Percentiles rank a stretch among this genome's conserved stretches.
Evolutionary conservation across 768 basidiomycete genomes (phyloP).

Genomic region (Tephrocybe rancida): DNA sequence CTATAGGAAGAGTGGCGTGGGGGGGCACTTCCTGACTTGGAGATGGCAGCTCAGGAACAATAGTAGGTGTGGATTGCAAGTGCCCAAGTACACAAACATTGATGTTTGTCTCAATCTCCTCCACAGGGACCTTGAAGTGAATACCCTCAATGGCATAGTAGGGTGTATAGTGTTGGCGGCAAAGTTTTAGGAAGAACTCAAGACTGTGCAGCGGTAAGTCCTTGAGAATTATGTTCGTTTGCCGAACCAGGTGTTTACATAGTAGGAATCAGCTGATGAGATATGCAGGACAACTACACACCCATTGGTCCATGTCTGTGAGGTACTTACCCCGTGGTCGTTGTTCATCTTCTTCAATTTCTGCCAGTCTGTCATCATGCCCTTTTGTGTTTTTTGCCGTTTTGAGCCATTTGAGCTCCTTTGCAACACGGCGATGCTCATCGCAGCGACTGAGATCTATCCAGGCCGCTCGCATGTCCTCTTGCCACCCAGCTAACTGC

Average conservation of each 20-base stretch:
- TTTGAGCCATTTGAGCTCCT: too few species aligned
- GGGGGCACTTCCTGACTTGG: too few species aligned
- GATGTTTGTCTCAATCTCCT: too few species aligned
- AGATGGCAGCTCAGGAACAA: too few species aligned
- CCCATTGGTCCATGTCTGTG: slow-evolving; percentile 18
- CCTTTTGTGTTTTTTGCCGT: too few species aligned
- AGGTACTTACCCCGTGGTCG: slow-evolving; percentile 8
- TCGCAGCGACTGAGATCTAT: slow-evolving; percentile 17
- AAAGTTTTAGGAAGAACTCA: too few species aligned
- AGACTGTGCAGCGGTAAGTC: slow-evolving; percentile 14
- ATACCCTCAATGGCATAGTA: slow-evolving; percentile 9
- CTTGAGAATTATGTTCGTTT: slow-evolving; percentile 9
- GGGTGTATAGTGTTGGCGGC: slow-evolving; percentile 5
- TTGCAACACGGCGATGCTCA: slow-evolving; percentile 1
- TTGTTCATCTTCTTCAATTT: too few species aligned
- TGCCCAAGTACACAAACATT: too few species aligned
- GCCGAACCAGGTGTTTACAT: slow-evolving; percentile 21
- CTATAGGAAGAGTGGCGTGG: too few species aligned
- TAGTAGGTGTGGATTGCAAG: too few species aligned
- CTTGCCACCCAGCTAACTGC: slow-evolving; percentile 21
- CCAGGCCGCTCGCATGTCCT: slow-evolving; percentile 18
- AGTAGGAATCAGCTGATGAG: slow-evolving; percentile 16
- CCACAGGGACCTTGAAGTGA: neutral
- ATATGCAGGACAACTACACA: slow-evolving; percentile 18
- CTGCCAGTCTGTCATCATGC: too few species aligned